phyloP scores from a whole-genome alignment of 805 yeast genomes.

The Wickerhamiella dianesei region DNA sequence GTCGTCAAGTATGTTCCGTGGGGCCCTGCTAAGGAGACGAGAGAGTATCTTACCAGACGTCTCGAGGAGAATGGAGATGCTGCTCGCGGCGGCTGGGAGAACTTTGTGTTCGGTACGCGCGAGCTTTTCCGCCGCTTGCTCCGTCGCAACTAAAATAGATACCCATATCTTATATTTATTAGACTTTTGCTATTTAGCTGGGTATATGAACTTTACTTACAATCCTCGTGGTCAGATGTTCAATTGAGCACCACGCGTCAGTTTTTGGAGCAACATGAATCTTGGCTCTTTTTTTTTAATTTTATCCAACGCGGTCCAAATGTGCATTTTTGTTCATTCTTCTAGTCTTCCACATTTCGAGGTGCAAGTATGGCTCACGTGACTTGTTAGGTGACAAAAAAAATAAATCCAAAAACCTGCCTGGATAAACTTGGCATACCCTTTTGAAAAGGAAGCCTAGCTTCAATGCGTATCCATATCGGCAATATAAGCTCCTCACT shows the following conservation, averaged over 20 bases:
- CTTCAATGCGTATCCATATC: slow-evolving; percentile 38
- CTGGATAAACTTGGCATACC: background rate
- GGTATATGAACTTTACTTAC: no score
- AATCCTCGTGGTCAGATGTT: no score
- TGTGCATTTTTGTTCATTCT: no score
- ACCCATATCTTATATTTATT: background rate
- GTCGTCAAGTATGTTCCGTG: slow-evolving; percentile 92
- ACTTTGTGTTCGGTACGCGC: slow-evolving; percentile 14
- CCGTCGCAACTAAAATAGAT: background rate
- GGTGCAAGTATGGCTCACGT: no score
- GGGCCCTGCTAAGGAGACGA: slow-evolving; percentile 94
- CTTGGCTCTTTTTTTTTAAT: no score
- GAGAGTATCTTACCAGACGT: slow-evolving; percentile 77
- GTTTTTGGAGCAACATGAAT: no score
- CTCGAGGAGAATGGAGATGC: slow-evolving; percentile 85
- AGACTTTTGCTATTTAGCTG: no score
- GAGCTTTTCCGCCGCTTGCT: slow-evolving; percentile 9
- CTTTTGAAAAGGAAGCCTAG: no score
- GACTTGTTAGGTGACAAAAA: no score
- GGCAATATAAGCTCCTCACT: slow-evolving; percentile 52
- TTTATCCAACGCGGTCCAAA: no score
- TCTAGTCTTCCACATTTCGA: no score
- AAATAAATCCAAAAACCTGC: background rate
- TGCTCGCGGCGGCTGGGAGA: slow-evolving; percentile 22
- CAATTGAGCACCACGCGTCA: no score